A percentile compares a stretch with the other conserved stretches of the same genome.
phyloP scores from a whole-genome alignment of 805 yeast species.

The Helenozyma baotianmanensis region DNA sequence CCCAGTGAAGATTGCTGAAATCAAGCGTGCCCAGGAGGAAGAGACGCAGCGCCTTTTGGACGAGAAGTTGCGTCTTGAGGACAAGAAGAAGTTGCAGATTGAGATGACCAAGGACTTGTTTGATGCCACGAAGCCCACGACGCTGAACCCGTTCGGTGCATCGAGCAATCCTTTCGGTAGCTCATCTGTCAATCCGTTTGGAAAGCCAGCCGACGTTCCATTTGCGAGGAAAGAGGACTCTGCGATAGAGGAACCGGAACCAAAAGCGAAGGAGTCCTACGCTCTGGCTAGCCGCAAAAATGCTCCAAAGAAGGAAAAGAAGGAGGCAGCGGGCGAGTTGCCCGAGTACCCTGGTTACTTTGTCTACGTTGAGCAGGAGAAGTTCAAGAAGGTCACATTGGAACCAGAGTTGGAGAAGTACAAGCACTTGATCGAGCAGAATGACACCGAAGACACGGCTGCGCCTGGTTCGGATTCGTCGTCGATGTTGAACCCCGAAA shows the following conservation, averaged over 20 bases:
- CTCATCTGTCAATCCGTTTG: slow-evolving; percentile 13
- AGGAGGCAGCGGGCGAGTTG: slow-evolving; percentile 12
- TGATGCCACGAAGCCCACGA: slow-evolving; percentile 15
- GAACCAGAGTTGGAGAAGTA: slow-evolving; percentile 49
- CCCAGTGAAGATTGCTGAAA: slow-evolving; percentile 39
- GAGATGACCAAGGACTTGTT: slow-evolving; percentile 40
- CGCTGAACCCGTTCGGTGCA: slow-evolving; percentile 25
- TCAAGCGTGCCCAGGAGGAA: slow-evolving; percentile 32
- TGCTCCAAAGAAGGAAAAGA: not conserved
- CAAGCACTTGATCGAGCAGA: slow-evolving; percentile 45
- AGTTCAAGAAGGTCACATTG: slow-evolving; percentile 46
- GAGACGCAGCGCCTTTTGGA: slow-evolving; percentile 31
- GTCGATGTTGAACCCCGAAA: slow-evolving; percentile 16
- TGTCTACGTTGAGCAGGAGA: slow-evolving; percentile 70
- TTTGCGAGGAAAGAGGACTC: slow-evolving; percentile 10
- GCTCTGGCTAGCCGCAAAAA: slow-evolving; percentile 3
- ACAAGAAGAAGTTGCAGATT: slow-evolving; percentile 35
- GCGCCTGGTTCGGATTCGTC: slow-evolving; percentile 14
- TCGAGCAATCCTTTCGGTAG: slow-evolving; percentile 38
- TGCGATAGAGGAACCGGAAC: slow-evolving; percentile 7
- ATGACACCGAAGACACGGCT: slow-evolving; percentile 31
- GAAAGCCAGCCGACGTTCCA: slow-evolving; percentile 14
- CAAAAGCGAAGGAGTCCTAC: not conserved
- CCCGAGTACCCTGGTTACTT: slow-evolving; percentile 64
- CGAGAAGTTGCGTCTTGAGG: slow-evolving; percentile 38